phyloP scores from a whole-genome alignment of 2,329 filamentous ascomycete genomes.

The Aaosphaeria arxii region DNA sequence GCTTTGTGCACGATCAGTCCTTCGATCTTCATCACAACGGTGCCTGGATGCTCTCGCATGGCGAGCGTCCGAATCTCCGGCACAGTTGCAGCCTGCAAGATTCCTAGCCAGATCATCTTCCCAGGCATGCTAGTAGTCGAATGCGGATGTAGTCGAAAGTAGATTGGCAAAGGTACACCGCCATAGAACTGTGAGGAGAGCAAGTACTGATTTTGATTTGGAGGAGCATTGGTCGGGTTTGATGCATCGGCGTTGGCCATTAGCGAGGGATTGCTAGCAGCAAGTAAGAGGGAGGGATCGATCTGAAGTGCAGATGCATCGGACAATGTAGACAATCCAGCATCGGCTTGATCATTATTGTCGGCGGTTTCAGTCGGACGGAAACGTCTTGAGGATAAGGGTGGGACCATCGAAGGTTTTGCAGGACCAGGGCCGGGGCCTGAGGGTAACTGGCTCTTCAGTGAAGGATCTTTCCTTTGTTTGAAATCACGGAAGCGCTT shows the following conservation, averaged over 20 bases:
- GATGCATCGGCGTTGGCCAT: slow-evolving; percentile 17
- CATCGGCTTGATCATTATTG: slow-evolving; percentile 1
- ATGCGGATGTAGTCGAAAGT: slow-evolving; percentile 66
- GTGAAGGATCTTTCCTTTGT: slow-evolving; percentile 52
- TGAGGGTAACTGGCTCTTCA: slow-evolving; percentile 38
- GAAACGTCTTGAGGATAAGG: slow-evolving; percentile 17
- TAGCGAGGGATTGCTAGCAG: slow-evolving; percentile 49
- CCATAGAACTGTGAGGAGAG: slow-evolving; percentile 1
- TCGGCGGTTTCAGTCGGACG: slow-evolving; percentile 19
- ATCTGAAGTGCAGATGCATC: slow-evolving; percentile 58
- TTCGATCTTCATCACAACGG: slow-evolving; percentile 59
- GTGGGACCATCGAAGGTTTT: slow-evolving; percentile 19
- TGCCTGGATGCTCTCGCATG: slow-evolving; percentile 58
- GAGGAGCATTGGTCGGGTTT: neutral
- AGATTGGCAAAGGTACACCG: slow-evolving; percentile 54
- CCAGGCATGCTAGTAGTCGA: slow-evolving; percentile 52
- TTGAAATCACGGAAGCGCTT: slow-evolving; percentile 71
- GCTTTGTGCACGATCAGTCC: slow-evolving; percentile 59
- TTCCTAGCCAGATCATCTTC: slow-evolving; percentile 63
- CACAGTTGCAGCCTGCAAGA: slow-evolving; percentile 57
- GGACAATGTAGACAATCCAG: slow-evolving; percentile 4
- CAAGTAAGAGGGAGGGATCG: slow-evolving; percentile 60
- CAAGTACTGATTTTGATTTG: slow-evolving; percentile 5
- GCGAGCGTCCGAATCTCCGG: slow-evolving; percentile 63
- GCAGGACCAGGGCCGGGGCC: slow-evolving; percentile 45